Conservation (phyloP, 116 monocot genomes). For the Phalaenopsis hybrid region DNA sequence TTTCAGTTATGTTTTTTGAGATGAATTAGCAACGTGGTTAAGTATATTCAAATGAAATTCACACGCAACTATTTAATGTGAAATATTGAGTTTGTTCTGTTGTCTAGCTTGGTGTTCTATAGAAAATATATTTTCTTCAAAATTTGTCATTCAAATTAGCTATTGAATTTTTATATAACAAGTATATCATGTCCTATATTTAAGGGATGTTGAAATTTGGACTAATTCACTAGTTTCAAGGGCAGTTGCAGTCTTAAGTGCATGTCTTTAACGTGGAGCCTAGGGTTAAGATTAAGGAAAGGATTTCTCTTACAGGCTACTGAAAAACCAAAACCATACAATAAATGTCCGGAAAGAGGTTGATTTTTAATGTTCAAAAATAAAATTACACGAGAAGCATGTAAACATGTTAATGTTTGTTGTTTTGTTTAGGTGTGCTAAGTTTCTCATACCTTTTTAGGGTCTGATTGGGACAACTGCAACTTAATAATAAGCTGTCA, state of each 20-base stretch:
- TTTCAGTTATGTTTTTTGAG: neutral
- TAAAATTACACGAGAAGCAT: neutral
- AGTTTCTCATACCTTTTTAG: too few species aligned
- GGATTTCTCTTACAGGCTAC: neutral
- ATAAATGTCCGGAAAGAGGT: neutral
- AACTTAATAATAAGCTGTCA: too few species aligned
- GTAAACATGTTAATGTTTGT: too few species aligned
- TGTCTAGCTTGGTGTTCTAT: neutral
- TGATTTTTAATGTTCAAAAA: neutral
- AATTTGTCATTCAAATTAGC: neutral
- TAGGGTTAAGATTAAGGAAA: neutral
- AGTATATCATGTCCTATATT: neutral
- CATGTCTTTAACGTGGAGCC: neutral
- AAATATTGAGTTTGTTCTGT: neutral
- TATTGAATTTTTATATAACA: neutral
- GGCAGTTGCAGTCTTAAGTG: neutral
- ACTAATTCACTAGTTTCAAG: neutral
- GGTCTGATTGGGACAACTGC: too few species aligned
- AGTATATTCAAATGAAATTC: neutral
- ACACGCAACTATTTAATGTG: neutral
- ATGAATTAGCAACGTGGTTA: neutral
- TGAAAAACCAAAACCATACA: neutral
- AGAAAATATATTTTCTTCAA: neutral
- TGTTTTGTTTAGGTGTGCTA: too few species aligned
- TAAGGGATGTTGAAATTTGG: neutral